Conservation (phyloP, 805 yeast genomes). For the Barnettozyma sucrosica region DNA sequence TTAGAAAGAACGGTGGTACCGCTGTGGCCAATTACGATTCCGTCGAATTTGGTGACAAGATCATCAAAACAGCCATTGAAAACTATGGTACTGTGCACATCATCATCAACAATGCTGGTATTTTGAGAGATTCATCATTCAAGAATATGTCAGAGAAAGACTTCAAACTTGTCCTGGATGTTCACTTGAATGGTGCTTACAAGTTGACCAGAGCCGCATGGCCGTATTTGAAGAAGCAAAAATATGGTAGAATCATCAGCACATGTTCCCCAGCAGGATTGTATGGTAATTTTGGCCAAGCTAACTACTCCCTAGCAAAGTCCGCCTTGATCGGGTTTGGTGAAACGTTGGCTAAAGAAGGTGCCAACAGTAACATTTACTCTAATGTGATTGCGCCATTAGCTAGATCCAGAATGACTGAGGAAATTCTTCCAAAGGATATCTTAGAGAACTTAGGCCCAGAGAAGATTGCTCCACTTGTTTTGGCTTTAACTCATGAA, state of each 20-base stretch:
- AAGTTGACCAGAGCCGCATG: slow-evolving; percentile 85
- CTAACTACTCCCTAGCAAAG: slow-evolving; percentile 93
- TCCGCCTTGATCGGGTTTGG: slow-evolving; percentile 85
- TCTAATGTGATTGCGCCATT: slow-evolving; percentile 90
- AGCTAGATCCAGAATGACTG: slow-evolving; percentile 96
- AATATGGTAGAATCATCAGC: slow-evolving; percentile 83
- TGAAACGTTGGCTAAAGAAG: slow-evolving; percentile 94
- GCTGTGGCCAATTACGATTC: slow-evolving; percentile 96
- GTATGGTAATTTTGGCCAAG: slow-evolving; percentile 95
- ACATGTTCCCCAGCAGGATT: slow-evolving; percentile 98
- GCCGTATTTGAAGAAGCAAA: slow-evolving; percentile 81
- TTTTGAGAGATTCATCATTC: slow-evolving; percentile 80
- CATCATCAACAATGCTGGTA: slow-evolving; percentile 92
- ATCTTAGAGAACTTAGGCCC: slow-evolving; percentile 76
- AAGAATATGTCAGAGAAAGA: slow-evolving; percentile 80
- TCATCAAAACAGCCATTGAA: slow-evolving; percentile 79
- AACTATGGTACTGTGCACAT: slow-evolving; percentile 86
- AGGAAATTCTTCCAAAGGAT: slow-evolving; percentile 79
- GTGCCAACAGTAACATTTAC: slow-evolving; percentile 72
- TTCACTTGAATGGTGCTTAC: slow-evolving; percentile 87
- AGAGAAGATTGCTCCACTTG: slow-evolving; percentile 88
- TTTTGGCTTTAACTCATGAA: slow-evolving; percentile 72
- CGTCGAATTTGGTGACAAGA: slow-evolving; percentile 77
- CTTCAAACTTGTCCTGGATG: slow-evolving; percentile 74
- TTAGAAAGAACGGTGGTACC: slow-evolving; percentile 64